phyloP scores from a whole-genome alignment of 1,284 basidiomycete genomes.

The Melanopsichium pennsylvanicum region DNA sequence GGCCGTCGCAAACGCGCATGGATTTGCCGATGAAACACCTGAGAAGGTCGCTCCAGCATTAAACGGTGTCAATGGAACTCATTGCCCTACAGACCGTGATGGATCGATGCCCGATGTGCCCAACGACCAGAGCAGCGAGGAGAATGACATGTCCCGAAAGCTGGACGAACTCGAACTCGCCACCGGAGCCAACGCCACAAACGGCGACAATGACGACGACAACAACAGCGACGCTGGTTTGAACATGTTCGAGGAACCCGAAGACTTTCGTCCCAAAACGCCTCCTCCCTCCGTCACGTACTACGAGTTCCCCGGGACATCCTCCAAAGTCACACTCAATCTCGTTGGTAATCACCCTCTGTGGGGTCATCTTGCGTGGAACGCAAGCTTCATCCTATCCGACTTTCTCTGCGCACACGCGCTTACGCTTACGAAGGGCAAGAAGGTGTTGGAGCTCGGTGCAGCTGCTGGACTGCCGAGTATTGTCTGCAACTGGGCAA shows the following conservation, averaged over 20 bases:
- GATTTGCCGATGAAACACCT: neutral
- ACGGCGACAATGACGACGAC: conserved; percentile 8
- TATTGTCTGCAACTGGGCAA: conserved; percentile 50
- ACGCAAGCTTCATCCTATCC: conserved; percentile 66
- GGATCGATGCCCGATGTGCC: conserved; percentile 18
- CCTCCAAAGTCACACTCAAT: conserved; percentile 68
- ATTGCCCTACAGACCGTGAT: neutral
- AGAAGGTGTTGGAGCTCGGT: conserved; percentile 83
- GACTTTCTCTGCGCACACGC: conserved; percentile 67
- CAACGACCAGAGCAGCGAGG: conserved; percentile 11
- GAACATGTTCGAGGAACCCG: conserved; percentile 62
- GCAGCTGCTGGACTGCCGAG: conserved; percentile 88
- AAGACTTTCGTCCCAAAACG: conserved; percentile 58
- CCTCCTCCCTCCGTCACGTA: conserved; percentile 55
- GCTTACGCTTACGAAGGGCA: conserved; percentile 66
- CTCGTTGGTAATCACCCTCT: conserved; percentile 87
- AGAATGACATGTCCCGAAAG: conserved; percentile 18
- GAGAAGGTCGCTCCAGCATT: neutral
- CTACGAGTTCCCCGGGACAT: conserved; percentile 43
- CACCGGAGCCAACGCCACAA: conserved; percentile 5
- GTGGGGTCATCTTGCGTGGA: conserved; percentile 88
- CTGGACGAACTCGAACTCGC: conserved; percentile 25
- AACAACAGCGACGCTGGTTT: conserved; percentile 20
- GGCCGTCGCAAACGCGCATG: neutral
- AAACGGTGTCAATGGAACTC: neutral